Base-by-base conservation (phyloP, 1,284 basidiomycete genomes). In the Cutaneotrichosporon curvatum region DNA sequence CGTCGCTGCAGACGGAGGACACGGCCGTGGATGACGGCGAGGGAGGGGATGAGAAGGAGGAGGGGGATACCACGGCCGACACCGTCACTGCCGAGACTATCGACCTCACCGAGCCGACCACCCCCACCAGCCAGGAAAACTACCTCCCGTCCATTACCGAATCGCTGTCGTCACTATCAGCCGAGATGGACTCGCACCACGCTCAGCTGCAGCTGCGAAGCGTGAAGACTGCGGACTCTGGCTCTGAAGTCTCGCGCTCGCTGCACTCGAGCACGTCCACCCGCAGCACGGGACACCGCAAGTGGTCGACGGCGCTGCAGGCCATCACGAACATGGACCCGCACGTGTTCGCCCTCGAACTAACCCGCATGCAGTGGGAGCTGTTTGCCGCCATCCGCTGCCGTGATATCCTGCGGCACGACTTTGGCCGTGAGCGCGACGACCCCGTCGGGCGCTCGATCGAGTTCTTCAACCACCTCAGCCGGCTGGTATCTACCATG, bases 391-490 rank as follows among this genome's bases (percentile, higher is more conserved):
- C 51, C 8, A 65, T 73, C 31, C 44, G 68, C 59, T 64, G 68
- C 3, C 53, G 71, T 9, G 70, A 72, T 40, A 53, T 68, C 11
- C 58, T 72, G 30, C 48, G 70, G 10, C 70, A 73, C 53, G 67
- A 67, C 49, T 48, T 72, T 20, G 69, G 70, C 4, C 65, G 68
- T 38, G 71, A 71, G 50, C 56, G 55, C 12, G 58, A 62, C 40
- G 62, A 58, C 4, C 61, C 67, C 2, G 64, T 72, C 0, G 61
- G 61, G 9, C 50, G 58, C 12, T 60, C 64, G 3, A 70, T 70
- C 34, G 47, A 50, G 12, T 69, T 71, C 48, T 73, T 73, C 62
- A 71, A 73, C 54, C 64, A 67, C 39, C 35, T 73, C 4, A 68
- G 68, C 5, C 56, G 66, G 34, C 69, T 65, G 65, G 65, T 69